Evolutionary conservation across 108 stramenopile species (phyloP), one percentile per base, ranked within the genome.

Genomic region (Chaetoceros muelleri): DNA sequence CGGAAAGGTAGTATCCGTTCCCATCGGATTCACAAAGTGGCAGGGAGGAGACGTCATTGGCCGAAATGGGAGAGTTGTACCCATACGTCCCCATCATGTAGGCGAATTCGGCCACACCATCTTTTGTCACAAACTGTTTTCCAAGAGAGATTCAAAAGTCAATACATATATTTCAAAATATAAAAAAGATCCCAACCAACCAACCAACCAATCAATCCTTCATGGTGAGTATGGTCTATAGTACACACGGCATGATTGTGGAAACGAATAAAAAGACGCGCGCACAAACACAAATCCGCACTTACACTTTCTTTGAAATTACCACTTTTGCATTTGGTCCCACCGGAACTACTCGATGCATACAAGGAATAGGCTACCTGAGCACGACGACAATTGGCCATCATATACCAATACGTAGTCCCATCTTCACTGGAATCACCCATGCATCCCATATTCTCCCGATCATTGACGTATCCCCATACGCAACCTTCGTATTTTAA

Each of bases 321-420:
- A 3, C 57, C 53, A 24, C 56, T 52, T 21, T 48, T 73, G 62
- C 90, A 91, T 30, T 51, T 54, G 7, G 73, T 63, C 31, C 67
- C 70, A 8, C 67, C 61, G 18, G 40, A 44, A 40, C 61, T 64
- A 21, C 55, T 49, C 17, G 74, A 62, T 19, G 84, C 67, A 56
- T 82, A 91, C n/a, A 91, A 67, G 17, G 81, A 81, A 61, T 79
- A 91, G 7, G 71, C 84, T 28, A 80, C 90, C 68, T 91, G 84
- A 0, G 90, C 81, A 28, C 90, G 58, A 22, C 72, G 47, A 47
- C 90, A 91, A 58, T 85, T 87, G 19, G 90, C 79, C 90, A 91
- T 91, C 67, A 73, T 74, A 55, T 86, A 91, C 90, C 90, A 91
- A 61, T 80, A 82, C 2, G 75, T 78, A 1, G 84, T 86, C 48